phyloP scores from a whole-genome alignment of 345 rosid species.

The Rhodamnia argentea region DNA sequence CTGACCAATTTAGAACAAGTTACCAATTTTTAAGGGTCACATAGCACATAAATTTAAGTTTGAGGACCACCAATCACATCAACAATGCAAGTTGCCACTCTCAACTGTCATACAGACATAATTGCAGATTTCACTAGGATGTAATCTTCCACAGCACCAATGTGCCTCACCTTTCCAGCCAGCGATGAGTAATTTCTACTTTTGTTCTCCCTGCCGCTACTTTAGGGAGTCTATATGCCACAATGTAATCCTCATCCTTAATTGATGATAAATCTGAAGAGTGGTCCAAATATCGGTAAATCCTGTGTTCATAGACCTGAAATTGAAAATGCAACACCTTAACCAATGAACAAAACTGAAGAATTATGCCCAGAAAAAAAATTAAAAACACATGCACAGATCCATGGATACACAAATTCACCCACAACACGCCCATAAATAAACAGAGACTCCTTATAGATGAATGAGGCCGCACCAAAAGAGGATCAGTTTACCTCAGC shows the following conservation, averaged over 20 bases:
- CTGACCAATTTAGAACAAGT: not conserved
- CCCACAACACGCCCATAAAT: not conserved
- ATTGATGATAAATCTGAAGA: conserved; percentile 42
- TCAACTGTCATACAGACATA: not conserved
- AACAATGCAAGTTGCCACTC: not conserved
- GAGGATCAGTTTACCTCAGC: conserved; percentile 49
- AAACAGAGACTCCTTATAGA: not conserved
- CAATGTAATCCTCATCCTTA: conserved; percentile 73
- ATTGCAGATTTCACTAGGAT: not conserved
- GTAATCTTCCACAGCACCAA: not conserved
- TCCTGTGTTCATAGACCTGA: conserved; percentile 58
- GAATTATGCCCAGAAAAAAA: not conserved
- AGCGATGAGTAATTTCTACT: conserved; percentile 52
- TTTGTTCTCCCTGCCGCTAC: conserved; percentile 49
- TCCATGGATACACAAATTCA: not conserved
- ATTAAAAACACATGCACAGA: not conserved
- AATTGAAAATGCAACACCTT: conserved; percentile 6
- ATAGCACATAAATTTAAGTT: not conserved
- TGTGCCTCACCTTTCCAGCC: conserved; percentile 40
- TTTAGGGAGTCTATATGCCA: conserved; percentile 66
- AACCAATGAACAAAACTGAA: not conserved
- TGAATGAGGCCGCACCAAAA: not conserved
- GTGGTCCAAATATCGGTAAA: conserved; percentile 45
- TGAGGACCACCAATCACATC: not conserved
- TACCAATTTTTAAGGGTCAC: not conserved